Evolutionary conservation across 306 rosid genomes (phyloP).

Genomic region (Corylus heterophylla): DNA sequence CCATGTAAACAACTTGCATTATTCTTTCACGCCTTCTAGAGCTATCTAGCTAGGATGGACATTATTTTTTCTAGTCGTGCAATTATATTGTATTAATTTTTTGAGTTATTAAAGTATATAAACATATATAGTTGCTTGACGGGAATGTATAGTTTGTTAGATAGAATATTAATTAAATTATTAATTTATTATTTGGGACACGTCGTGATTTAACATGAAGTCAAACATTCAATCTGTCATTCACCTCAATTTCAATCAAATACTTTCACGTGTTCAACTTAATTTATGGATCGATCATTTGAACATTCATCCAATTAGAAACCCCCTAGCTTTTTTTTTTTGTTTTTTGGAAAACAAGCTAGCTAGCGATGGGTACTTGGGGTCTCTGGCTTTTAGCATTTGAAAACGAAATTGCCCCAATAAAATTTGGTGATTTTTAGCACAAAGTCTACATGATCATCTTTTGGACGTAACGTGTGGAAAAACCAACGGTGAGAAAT

Average conservation of each 20-base stretch:
- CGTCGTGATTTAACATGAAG: too few relatives aligned
- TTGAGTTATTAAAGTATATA: not conserved
- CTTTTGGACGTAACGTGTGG: not conserved
- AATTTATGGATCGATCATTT: not conserved
- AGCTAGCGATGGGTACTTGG: not conserved
- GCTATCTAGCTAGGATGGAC: not conserved
- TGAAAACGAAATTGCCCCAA: not conserved
- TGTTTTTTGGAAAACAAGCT: too few relatives aligned
- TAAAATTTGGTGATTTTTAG: not conserved
- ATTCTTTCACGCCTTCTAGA: not conserved
- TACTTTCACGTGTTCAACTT: too few relatives aligned
- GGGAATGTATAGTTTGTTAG: not conserved
- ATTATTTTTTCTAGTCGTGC: not conserved
- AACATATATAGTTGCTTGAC: not conserved
- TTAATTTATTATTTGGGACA: too few relatives aligned
- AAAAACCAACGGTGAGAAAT: not conserved
- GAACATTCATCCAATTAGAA: not conserved
- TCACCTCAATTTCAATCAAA: too few relatives aligned
- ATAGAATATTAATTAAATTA: too few relatives aligned
- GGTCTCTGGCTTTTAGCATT: not conserved
- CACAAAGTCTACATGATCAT: not conserved
- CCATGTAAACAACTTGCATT: constrained; percentile 2
- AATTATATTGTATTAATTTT: not conserved
- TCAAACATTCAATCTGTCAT: too few relatives aligned
- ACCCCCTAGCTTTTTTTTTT: not conserved